phyloP scores from a whole-genome alignment of 2,329 filamentous ascomycete genomes.

The Escovopsis weberi region DNA sequence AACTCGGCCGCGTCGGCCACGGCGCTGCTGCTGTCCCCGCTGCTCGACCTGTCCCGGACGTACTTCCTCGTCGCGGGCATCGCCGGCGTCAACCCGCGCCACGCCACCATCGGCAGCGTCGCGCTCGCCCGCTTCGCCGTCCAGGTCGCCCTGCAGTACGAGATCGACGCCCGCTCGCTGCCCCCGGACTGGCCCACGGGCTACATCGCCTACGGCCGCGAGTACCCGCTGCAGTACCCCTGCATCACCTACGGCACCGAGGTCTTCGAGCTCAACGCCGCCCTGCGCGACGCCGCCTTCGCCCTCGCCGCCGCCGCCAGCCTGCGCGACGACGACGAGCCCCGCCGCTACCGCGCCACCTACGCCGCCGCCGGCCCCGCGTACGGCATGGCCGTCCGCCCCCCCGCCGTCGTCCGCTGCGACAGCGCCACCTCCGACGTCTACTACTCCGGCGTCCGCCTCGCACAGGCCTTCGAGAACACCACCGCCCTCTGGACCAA shows the following conservation, averaged over 20 bases:
- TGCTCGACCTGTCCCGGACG: conserved; percentile 49
- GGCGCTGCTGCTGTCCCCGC: conserved; percentile 44
- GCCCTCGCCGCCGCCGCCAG: conserved; percentile 34
- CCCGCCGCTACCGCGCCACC: conserved; percentile 37
- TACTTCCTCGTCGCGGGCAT: conserved; percentile 64
- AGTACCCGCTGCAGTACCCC: conserved; percentile 41
- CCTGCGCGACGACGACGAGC: conserved; percentile 34
- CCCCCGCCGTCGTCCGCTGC: conserved; percentile 46
- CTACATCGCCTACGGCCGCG: conserved; percentile 51
- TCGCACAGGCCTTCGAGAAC: conserved; percentile 50
- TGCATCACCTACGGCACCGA: conserved; percentile 50
- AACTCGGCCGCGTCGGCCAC: conserved; percentile 56
- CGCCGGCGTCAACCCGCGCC: conserved; percentile 56
- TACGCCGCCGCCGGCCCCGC: conserved; percentile 30
- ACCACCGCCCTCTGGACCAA: conserved; percentile 52
- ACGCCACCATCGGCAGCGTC: conserved; percentile 50
- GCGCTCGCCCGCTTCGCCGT: conserved; percentile 56
- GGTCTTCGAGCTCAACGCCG: conserved; percentile 50
- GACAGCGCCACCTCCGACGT: conserved; percentile 58
- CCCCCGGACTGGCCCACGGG: conserved; percentile 50
- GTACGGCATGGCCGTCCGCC: conserved; percentile 27
- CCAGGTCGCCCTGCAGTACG: conserved; percentile 63
- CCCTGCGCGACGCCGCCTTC: conserved; percentile 39
- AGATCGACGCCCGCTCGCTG: conserved; percentile 57
- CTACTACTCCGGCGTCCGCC: conserved; percentile 49